phyloP scores from a whole-genome alignment of 345 rosid species.

The Clarkia xantiana region DNA sequence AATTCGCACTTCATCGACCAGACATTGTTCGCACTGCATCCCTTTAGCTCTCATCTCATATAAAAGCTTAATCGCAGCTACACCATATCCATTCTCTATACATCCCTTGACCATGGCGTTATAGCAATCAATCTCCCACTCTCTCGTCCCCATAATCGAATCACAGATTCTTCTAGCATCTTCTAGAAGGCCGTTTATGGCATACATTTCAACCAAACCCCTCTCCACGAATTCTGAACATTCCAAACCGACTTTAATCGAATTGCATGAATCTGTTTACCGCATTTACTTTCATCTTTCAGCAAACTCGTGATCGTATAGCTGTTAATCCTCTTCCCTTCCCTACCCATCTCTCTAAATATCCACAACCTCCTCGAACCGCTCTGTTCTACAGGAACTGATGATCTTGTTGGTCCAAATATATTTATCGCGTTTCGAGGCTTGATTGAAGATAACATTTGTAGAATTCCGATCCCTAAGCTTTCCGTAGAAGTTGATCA shows the following conservation, averaged over 20 bases:
- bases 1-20: slow-evolving; percentile 21
- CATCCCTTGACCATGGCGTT: slow-evolving; percentile 43
- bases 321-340: slow-evolving; percentile 23
- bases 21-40: slow-evolving; percentile 20
- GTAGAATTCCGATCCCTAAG: slow-evolving; percentile 29
- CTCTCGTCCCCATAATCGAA: slow-evolving; percentile 8
- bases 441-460: slow-evolving; percentile 23
- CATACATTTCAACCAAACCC: slow-evolving; percentile 55
- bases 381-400: slow-evolving; percentile 35
- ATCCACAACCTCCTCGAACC: slow-evolving; percentile 22
- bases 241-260: slow-evolving; percentile 44
- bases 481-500: slow-evolving; percentile 46
- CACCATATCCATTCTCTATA: slow-evolving; percentile 27
- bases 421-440: slow-evolving; percentile 13
- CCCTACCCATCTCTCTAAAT: slow-evolving; percentile 38
- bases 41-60: slow-evolving; percentile 51
- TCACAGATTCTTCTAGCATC: slow-evolving; percentile 38
- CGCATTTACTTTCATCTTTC: slow-evolving; percentile 28
- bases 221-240: slow-evolving; percentile 22
- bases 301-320: slow-evolving; percentile 31
- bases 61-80: slow-evolving; percentile 50
- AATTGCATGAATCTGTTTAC: slow-evolving; percentile 44
- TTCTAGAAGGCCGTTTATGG: slow-evolving; percentile 28
- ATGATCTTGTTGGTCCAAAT: slow-evolving; percentile 44
- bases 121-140: slow-evolving; percentile 25